Evolutionary conservation across 2,329 filamentous ascomycete genomes (phyloP), one percentile per base, ranked within the genome.

Genomic region (Aspergillus piperis): DNA sequence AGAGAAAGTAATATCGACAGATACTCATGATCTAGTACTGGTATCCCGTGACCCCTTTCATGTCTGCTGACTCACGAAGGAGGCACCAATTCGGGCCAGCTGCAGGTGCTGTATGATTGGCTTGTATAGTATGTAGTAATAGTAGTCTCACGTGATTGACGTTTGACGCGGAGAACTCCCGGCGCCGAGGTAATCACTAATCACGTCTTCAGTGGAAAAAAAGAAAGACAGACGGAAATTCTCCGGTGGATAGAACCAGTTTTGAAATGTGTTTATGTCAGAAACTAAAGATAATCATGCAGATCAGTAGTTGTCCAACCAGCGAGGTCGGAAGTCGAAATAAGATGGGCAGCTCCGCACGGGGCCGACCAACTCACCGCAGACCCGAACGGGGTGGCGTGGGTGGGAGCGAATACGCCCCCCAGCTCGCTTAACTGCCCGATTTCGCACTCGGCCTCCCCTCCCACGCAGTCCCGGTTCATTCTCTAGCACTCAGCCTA

Each of bases 401-500:
- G 67, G 64, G 69, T 70, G 65, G 51, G 48, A 68, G 66, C 67
- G 68, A 70, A 62, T 44, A 54, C 49, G 19, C 58, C 49, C 57
- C 17, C 53, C 19, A 21, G 17, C 61, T 67, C 65, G 68, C 64
- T 69, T 70, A 67, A 59, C 17, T 32, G 53, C 30, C 59, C 59
- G 58, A 61, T 54, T 59, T 62, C 56, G 64, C 66, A 67, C 62
- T 60, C 66, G 17, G 11, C 42, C 27, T 39, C 41, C 59, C 60
- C 51, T 48, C 47, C 60, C 30, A 17, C 10, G 48, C 30, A 8
- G 62, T 66, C 71, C 47, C 70, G 71, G 69, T 64, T 73, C 68
- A 72, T 74, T 75, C 66, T 71, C 69, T 71, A 69, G 71, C 69
- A 71, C 71, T 64, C 70, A 73, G 54, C 57, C 71, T 72, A 71